These are phyloP conservation scores for Ceriops zippeliana DNA, from an alignment of 345 rosid genomes.

Conservation along the genomic window DNA sequence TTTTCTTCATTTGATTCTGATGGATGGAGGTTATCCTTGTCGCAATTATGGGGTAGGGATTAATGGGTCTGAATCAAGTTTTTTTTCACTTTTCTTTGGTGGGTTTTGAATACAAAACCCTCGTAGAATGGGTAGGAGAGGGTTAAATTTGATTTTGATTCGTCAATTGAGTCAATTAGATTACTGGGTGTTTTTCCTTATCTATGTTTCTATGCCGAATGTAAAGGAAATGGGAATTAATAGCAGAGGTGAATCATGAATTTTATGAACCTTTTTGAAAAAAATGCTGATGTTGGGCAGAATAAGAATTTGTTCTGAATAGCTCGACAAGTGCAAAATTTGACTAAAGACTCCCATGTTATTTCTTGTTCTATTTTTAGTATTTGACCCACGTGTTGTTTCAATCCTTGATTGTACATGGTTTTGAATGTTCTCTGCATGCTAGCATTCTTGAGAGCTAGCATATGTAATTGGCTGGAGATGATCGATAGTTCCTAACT, in stretches of 20 bases:
- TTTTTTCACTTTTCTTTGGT: not conserved
- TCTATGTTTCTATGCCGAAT: not conserved
- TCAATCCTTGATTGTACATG: too few relatives aligned
- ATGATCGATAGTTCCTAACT: too few relatives aligned
- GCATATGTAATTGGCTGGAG: too few relatives aligned
- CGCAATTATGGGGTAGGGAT: slow-evolving; percentile 14
- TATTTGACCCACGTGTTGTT: too few relatives aligned
- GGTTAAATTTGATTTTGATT: not conserved
- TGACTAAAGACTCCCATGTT: too few relatives aligned
- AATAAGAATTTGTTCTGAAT: too few relatives aligned
- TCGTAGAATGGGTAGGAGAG: not conserved
- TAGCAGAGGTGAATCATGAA: not conserved
- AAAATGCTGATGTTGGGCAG: too few relatives aligned
- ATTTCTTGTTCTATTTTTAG: too few relatives aligned
- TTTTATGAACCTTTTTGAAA: too few relatives aligned
- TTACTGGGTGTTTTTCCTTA: not conserved
- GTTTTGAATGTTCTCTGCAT: too few relatives aligned
- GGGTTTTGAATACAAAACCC: not conserved
- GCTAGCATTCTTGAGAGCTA: too few relatives aligned
- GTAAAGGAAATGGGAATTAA: not conserved
- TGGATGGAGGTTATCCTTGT: slow-evolving; percentile 9
- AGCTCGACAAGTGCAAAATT: too few relatives aligned
- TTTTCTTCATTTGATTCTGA: not conserved
- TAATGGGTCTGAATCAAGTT: not conserved
- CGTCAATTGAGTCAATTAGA: not conserved